Base-by-base conservation (phyloP, 2,329 filamentous ascomycete species). In the Aspergillus fumigatiaffinis region DNA sequence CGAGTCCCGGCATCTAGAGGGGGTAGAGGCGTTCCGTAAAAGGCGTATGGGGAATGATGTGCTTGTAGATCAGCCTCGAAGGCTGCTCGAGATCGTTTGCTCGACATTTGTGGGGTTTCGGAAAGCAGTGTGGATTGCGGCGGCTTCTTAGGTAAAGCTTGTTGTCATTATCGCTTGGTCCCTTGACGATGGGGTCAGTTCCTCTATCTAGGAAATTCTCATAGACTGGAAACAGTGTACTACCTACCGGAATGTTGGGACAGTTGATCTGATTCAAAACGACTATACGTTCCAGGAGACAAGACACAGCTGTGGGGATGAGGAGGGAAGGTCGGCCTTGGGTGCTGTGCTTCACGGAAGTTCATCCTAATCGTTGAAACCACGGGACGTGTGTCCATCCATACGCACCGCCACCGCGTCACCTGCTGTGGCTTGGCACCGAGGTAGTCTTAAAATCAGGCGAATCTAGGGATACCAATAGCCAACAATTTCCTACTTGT, bases 1-100 rank as follows among this genome's bases (percentile, higher is more conserved):
- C 91, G 87, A 41, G 84, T 81, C 21, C 91, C 84, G 51, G 88
- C 82, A 68, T 96, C 91, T 59, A 86, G 78, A 3, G 90, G 85
- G 1, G 92, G 92, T 17, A 99, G 82, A 8, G 92, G 87, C 2
- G 91, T 96, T 70, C 94, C 94, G 72, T 89, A 96, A 56, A 88
- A 71, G 55, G 88, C 89, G 73, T 86, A 96, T 0, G 90, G 88
- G 14, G 90, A 87, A 69, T 88, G 83, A 57, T 85, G 80, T 56
- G 81, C 78, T 73, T 85, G 81, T 51, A 86, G 77, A 68, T 93
- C 88, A 67, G 87, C 84, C 78, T 96, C 92, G 74, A 90, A 95
- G 66, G 85, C 83, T 66, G 85, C 84, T 68, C 88, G 88, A 67
- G 87, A 87, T 76, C 92, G 87, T 84, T 94, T 97, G 76, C 77